A percentile compares a stretch with the other conserved stretches of the same genome.
phyloP scores from a whole-genome alignment of 148 eudicot species.

The Vaccinium vitisidaea region DNA sequence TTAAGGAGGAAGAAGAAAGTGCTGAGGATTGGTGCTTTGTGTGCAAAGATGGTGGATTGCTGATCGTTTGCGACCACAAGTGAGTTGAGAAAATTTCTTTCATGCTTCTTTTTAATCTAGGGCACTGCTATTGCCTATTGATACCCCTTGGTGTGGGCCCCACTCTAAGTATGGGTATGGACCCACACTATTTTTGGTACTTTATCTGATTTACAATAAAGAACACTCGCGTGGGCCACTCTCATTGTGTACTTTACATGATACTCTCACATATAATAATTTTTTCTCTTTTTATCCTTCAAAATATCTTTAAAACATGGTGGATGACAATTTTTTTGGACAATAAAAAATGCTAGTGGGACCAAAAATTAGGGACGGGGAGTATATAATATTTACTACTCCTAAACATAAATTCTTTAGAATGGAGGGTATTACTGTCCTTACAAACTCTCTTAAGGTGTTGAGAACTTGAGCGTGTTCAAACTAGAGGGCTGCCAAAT shows the following conservation, averaged over 20 bases:
- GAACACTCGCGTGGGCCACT: not conserved
- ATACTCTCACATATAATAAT: too few species aligned
- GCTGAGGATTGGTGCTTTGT: slow-evolving; percentile 74
- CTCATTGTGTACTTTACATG: not conserved
- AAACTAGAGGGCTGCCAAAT: not conserved
- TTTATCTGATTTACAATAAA: not conserved
- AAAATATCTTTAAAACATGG: too few species aligned
- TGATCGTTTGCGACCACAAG: slow-evolving; percentile 72
- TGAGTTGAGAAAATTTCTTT: slow-evolving; percentile 15
- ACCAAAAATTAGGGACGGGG: too few species aligned
- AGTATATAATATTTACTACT: too few species aligned
- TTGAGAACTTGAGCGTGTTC: not conserved
- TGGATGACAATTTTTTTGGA: too few species aligned
- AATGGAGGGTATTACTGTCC: slow-evolving; percentile 16
- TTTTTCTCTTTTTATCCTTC: too few species aligned
- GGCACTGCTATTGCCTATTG: not conserved
- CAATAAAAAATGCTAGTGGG: too few species aligned
- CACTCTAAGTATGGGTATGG: not conserved
- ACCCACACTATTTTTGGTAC: not conserved
- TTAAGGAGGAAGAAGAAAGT: slow-evolving; percentile 23
- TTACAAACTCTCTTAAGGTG: not conserved
- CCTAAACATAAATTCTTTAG: not conserved
- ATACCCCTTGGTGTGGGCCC: not conserved
- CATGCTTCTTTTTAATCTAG: not conserved
- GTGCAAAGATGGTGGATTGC: slow-evolving; percentile 77